Evolutionary conservation across 2,329 filamentous ascomycete genomes (phyloP), one percentile per base, ranked within the genome.

Genomic region (Fusarium sp.): DNA sequence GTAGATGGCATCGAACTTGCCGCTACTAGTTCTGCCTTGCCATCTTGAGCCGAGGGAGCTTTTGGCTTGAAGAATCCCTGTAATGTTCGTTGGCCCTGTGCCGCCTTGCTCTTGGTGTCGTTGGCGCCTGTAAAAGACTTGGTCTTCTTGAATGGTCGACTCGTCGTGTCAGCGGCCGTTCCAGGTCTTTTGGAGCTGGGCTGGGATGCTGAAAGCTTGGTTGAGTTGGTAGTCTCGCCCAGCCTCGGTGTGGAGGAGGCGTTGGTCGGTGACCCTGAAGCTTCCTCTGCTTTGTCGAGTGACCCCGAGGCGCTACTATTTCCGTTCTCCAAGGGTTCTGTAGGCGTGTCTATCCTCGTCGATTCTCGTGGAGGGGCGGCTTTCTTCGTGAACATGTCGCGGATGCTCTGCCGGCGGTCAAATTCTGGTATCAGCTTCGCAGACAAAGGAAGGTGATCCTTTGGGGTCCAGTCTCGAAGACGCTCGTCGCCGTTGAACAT

Each of bases 371-470:
- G 61, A 59, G 42, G 38, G 47, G 44, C 55, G 60, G 73, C 66
- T 66, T 76, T 75, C 65, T 86, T 79, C 67, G 86, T 86, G 80
- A 98, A 98, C 96, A 99, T 98, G 79, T 97, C 95, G 76, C 92
- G 94, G 79, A 99, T 98, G 80, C 87, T 98, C 74, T 90, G 90
- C 26, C 96, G 90, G 67, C 92, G 91, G 79, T 95, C 90, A 76
- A 98, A 98, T 77, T 98, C 95, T 4, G 94, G 92, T 63, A 98
- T 92, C 15, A 97, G 87, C 79, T 91, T 94, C 2, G 93, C 95
- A 28, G 95, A 98, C 63, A 93, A 86, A 6, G 93, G 89, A 17
- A 96, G 87, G 1, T 93, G 82, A 75, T 94, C 90, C 75, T 91
- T 92, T 7, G 85, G 79, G 17, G 86, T 87, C 87, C 93, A 95